Evolutionary conservation across 2,329 filamentous ascomycete species (phyloP), one percentile per base, ranked within the genome.

Genomic region (Claviceps quebecensis): DNA sequence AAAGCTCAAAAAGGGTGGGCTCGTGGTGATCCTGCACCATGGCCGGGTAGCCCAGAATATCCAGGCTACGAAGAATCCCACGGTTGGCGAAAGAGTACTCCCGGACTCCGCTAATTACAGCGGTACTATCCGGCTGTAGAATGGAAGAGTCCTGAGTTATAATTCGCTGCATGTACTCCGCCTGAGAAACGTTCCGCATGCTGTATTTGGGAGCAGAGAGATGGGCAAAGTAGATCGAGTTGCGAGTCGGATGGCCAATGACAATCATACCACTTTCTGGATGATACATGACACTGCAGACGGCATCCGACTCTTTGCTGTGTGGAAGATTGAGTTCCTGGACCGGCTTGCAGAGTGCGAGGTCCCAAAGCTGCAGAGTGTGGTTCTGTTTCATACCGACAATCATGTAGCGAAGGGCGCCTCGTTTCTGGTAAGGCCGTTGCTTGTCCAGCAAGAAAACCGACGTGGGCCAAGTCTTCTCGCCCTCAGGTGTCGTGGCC

Each of bases 301-400:
- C 91, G n/a, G 89, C 89, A 67, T 96, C 91, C 3, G 88, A 94
- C 65, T 97, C 91, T 63, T 93, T 95, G 70, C 87, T 87, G 64
- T 98, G 91, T 1, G 93, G 93, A 52, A 98, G 81, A 65, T 95
- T 93, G 66, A 98, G 84, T 71, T 98, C 93, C 66, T 98, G 91
- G 39, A 98, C 93, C 34, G 90, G 87, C 70, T 96, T 96, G 58
- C 86, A 86, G 37, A 98, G 82, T 43, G 87, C 89, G 63, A 98
- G 82, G 72, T 98, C 93, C 94, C 93, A 98, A 45, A 98, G 80
- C 73, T 98, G 94, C 55, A 98, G 80, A 52, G 91, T 94, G 71
- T 98, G 93, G 69, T 98, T 98, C 68, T 98, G 93, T 73, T 97
- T 96, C 80, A 97, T 88, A 61, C 93, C 93, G 56, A 98, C 87